Evolutionary conservation across 352 stramenopile species (phyloP).

Genomic region (Phytopythium kandeliae): DNA sequence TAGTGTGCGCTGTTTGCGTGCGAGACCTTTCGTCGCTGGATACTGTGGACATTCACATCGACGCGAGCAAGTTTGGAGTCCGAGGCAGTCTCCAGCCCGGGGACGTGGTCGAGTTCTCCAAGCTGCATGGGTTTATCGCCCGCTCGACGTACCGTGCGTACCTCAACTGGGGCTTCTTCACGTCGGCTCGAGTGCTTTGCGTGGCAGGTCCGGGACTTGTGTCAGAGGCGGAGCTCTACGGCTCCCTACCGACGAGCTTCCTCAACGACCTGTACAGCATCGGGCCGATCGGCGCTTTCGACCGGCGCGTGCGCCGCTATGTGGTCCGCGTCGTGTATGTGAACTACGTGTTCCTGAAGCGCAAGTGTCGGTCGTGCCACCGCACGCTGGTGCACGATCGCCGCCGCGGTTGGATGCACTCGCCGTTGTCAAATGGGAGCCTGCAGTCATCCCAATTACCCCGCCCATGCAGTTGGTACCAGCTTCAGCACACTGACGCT

Average conservation of each 20-base stretch:
- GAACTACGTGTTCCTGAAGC: constrained; percentile 72
- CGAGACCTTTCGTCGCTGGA: constrained; percentile 40
- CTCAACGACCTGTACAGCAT: constrained; percentile 40
- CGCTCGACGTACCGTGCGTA: constrained; percentile 57
- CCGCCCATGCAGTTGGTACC: constrained; percentile 7
- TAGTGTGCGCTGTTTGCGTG: constrained; percentile 26
- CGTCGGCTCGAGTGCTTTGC: constrained; percentile 11
- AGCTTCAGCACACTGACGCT: constrained; percentile 26
- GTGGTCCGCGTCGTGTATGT: constrained; percentile 67
- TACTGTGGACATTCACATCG: constrained; percentile 38
- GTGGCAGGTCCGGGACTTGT: not conserved
- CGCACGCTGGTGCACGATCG: constrained; percentile 35
- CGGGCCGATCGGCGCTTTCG: constrained; percentile 11
- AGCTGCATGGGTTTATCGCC: constrained; percentile 48
- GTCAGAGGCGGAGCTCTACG: constrained; percentile 28
- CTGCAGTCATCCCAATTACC: not conserved
- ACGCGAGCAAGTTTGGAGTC: constrained; percentile 35
- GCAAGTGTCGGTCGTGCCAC: constrained; percentile 53
- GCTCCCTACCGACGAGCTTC: constrained; percentile 27
- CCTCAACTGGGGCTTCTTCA: constrained; percentile 44
- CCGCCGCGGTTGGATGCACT: constrained; percentile 18
- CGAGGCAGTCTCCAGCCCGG: constrained; percentile 21
- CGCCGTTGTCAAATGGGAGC: not conserved
- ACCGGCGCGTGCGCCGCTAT: constrained; percentile 51
- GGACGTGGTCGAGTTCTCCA: constrained; percentile 43